Conservation (phyloP, 164 flowering plant genomes). For the Litsea cubeba region DNA sequence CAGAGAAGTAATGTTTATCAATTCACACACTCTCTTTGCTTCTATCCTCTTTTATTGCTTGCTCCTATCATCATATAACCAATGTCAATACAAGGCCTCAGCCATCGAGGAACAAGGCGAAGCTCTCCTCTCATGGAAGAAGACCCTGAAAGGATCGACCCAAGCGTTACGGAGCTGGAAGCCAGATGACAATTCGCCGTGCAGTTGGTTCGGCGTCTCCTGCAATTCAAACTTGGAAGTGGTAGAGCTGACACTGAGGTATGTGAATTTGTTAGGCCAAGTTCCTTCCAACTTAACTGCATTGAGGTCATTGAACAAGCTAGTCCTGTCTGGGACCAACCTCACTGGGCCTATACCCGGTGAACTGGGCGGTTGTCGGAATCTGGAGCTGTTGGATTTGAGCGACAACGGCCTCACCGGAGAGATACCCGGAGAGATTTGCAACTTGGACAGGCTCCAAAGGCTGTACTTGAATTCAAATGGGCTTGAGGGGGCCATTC, state of each 20-base stretch:
- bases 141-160: conserved; percentile 41
- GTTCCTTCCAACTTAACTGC: conserved; percentile 69
- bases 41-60: conserved; percentile 31
- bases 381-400: conserved; percentile 50
- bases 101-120: conserved; percentile 69
- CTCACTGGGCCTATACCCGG: conserved; percentile 73
- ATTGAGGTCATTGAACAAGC: conserved; percentile 47
- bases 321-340: conserved; percentile 61
- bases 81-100: conserved; percentile 2
- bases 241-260: conserved; percentile 43
- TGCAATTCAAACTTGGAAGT: conserved; percentile 59
- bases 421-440: conserved; percentile 64
- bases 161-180: conserved; percentile 59
- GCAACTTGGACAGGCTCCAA: conserved; percentile 50
- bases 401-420: conserved; percentile 72
- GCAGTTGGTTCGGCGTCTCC: conserved; percentile 70
- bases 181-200: conserved; percentile 52
- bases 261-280: conserved; percentile 57
- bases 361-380: conserved; percentile 51
- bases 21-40: conserved; percentile 22
- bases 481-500: conserved; percentile 59
- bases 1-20: conserved; percentile 24
- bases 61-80: conserved; percentile 16
- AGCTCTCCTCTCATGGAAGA: conserved; percentile 78
- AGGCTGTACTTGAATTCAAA: conserved; percentile 57